Evolutionary conservation across 495 filamentous ascomycete species (phyloP).

Genomic region (Neohortaea acidophila): DNA sequence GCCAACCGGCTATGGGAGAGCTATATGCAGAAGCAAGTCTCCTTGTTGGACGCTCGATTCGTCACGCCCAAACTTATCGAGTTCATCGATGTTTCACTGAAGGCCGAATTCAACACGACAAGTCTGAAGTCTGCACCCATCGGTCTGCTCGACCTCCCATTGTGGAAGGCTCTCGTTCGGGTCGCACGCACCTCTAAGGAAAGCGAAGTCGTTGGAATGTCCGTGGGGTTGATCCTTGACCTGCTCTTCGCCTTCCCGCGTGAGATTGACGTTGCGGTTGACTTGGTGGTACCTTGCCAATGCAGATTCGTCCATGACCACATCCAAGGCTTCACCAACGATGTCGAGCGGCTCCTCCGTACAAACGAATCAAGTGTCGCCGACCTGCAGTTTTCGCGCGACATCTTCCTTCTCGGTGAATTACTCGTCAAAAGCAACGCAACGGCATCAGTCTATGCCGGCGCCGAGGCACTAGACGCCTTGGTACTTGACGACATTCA

Average conservation of each 20-base stretch:
- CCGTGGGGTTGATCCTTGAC: conserved; percentile 1
- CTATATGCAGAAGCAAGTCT: not conserved
- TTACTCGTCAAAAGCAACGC: conserved; percentile 7
- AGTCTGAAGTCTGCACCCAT: not conserved
- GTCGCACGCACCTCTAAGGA: not conserved
- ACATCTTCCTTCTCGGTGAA: not conserved
- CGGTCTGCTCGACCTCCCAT: conserved; percentile 2
- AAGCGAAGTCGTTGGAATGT: not conserved
- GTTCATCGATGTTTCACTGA: not conserved
- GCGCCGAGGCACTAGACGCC: not conserved
- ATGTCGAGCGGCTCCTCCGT: not conserved
- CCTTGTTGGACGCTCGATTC: not conserved
- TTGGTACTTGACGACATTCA: conserved; percentile 2
- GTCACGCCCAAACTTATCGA: not conserved
- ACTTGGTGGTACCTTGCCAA: not conserved
- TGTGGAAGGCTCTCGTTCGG: conserved; percentile 12
- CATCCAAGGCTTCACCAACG: not conserved
- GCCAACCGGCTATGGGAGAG: not conserved
- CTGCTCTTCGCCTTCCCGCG: conserved; percentile 6
- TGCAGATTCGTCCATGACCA: not conserved
- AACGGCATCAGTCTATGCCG: not conserved
- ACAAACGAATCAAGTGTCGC: not conserved
- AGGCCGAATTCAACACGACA: not conserved
- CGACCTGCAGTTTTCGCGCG: not conserved
- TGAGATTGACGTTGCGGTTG: not conserved